Base-by-base conservation (phyloP, 116 monocot species). In the Trichopus zeylanicus region DNA sequence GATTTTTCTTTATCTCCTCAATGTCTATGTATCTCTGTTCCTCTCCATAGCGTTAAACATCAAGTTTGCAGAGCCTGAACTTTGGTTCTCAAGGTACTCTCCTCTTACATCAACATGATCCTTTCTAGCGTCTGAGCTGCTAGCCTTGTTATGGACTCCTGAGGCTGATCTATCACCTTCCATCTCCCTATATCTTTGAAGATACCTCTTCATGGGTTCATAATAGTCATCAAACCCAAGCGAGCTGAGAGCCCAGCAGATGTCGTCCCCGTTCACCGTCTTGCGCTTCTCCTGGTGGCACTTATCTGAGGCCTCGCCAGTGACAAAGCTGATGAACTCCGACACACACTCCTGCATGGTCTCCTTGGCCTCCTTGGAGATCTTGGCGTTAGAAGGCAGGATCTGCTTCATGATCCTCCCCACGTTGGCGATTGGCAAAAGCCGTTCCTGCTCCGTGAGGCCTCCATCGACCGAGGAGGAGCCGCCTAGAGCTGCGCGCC, bases 261-360 rank as follows among this genome's bases (percentile, higher is more conserved):
- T 72, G 66, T 84, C 79, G 26, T 84, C 84, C 0, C 78, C 84
- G 62, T 75, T 79, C 26, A 84, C 71, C 21, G 83, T 83, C 78
- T 83, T 83, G 46, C 78, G 25, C 71, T 78, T 78, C 78, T 83
- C 83, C 63, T 84, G 72, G 51, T 63, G 79, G 59, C 84, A 84
- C 75, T 70, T 75, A 48, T 72, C 79, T n/a, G 75, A 75, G 69
- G 79, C 84, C 63, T 84, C 84, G 5, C 84, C 69, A 22, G 84
- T 79, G 65, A 79, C 78, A 38, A 83, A 83, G 75, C 83, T 78
- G 56, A 78, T 83, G 78, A 78, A 83, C 75, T 83, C 83, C n/a
- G 83, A 71, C 22, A 71, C 83, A 42, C 78, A 83, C 71, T 83
- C 83, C 46, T 83, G 74, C 78, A 83, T 77, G 8, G 83, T 83